A percentile compares a stretch with the other conserved stretches of the same genome.
Conservation (phyloP, 108 stramenopile species). For the Poteriospumella lacustris region DNA sequence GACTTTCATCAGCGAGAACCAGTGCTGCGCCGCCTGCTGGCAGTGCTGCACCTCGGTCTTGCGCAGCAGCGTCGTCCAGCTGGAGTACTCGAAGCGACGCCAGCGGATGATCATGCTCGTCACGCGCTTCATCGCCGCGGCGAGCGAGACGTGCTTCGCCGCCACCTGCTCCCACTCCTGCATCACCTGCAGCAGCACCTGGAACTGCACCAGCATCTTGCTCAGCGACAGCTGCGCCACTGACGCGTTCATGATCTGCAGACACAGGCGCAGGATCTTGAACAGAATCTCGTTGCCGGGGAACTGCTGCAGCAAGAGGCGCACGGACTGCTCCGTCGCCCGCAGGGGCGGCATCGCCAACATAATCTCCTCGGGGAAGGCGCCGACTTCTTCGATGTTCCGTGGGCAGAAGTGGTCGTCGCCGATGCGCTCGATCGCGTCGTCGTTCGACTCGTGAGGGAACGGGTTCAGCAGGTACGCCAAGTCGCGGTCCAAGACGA, state of each 20-base stretch:
- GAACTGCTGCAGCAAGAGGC: conserved; percentile 65
- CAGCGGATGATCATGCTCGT: conserved; percentile 74
- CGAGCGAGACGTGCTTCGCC: conserved; percentile 68
- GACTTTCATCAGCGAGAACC: background rate
- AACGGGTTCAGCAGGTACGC: no score
- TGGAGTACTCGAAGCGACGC: conserved; percentile 82
- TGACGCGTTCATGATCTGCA: conserved; percentile 25
- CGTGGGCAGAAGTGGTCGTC: no score
- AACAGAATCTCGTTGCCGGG: conserved; percentile 81
- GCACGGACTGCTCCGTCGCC: no score
- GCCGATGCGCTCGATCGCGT: no score
- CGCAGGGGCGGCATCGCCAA: no score
- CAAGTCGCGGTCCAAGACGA: no score
- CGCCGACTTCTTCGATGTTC: no score
- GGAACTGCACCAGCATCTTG: conserved; percentile 79
- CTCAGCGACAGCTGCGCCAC: conserved; percentile 71
- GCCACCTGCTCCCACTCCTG: conserved; percentile 97
- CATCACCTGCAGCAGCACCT: conserved; percentile 72
- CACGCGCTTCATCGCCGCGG: conserved; percentile 60
- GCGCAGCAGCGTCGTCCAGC: conserved; percentile 64
- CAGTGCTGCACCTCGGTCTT: background rate
- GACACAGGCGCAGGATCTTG: conserved; percentile 32
- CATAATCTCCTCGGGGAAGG: no score
- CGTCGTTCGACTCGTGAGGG: no score
- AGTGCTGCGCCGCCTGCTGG: background rate